Base-by-base conservation (phyloP, 305 asterid genomes). In the Euphrasia arctica region DNA sequence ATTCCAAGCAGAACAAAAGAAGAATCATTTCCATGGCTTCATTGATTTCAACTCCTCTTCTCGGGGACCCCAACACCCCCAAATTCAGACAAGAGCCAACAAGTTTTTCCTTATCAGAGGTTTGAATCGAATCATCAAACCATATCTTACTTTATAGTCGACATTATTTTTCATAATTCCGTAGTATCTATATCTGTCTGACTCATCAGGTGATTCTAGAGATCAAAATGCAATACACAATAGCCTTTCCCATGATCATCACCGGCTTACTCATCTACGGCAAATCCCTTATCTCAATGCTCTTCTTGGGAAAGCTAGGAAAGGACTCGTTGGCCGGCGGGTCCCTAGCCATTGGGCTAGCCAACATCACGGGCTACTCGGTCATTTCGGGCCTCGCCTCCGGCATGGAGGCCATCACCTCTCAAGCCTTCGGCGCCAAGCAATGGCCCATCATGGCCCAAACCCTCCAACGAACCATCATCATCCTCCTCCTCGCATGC, bases 401-500 rank as follows among this genome's bases (percentile, higher is more conserved):
- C 64, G 95, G 95, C 27, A 86, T 79, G 85, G 91, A 84, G 45
- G 77, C 89, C 63, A 80, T 87, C 4, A 64, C 91, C 8, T 80
- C 89, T 12, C 91, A 84, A 63, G 95, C 95, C 1, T 84, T 80
- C 36, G 89, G 95, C 14, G 95, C 95, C 6, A 75, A 76, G 2
- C 87, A 79, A 22, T 77, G 83, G 84, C 63, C 80, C 25, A 70
- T 84, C 41, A 79, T 84, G 75, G 64, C 63, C 28, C 84, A 77
- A 65, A 77, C 87, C 11, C 71, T 87, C 4, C 80, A 80, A 25
- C 74, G 89, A 47, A 87, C 86, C 5, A 34, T 82, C 14, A 27
- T 65, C 31, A 64, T 84, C 64, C 84, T 87, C n/a, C 9, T 79
- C 7, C 5, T 64, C 28, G 69, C 80, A 65, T 84, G 84, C 59